Percentiles rank a stretch among this genome's conserved stretches.
Evolutionary conservation across 1,284 basidiomycete species (phyloP).

Genomic region (Neolentinus lepideus): DNA sequence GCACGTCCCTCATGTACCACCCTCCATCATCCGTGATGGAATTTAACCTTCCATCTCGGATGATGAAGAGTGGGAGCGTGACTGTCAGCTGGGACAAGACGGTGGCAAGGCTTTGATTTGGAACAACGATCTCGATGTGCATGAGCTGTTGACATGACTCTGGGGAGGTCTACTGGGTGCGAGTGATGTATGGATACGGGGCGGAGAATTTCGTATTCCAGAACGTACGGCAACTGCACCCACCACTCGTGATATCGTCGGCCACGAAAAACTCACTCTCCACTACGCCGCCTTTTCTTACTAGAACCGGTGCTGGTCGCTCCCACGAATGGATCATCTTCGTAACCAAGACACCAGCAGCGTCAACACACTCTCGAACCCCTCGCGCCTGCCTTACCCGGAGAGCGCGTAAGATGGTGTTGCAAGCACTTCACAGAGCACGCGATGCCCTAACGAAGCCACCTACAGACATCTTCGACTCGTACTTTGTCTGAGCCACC

Average conservation of each 20-base stretch:
- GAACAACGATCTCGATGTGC: conserved; percentile 36
- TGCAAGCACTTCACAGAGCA: too few relatives aligned
- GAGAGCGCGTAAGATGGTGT: too few relatives aligned
- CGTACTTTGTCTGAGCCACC: too few relatives aligned
- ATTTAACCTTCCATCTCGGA: conserved; percentile 28
- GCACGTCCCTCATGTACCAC: conserved; percentile 35
- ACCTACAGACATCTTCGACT: too few relatives aligned
- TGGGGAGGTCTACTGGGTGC: conserved; percentile 37
- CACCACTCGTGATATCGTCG: not conserved
- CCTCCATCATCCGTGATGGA: conserved; percentile 35
- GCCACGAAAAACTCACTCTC: conserved; percentile 26
- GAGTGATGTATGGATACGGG: conserved; percentile 29
- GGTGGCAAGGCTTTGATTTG: conserved; percentile 40
- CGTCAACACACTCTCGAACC: too few relatives aligned
- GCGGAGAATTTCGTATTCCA: conserved; percentile 39
- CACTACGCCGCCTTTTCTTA: conserved; percentile 36
- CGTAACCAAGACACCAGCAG: conserved; percentile 34
- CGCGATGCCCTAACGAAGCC: too few relatives aligned
- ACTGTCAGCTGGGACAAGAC: conserved; percentile 25
- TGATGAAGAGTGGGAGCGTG: conserved; percentile 18
- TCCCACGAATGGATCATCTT: conserved; percentile 39
- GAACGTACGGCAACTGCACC: too few relatives aligned
- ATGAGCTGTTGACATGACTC: conserved; percentile 32
- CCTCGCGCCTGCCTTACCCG: too few relatives aligned
- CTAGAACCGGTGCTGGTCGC: conserved; percentile 34